Evolutionary conservation across 495 filamentous ascomycete genomes (phyloP), one percentile per base, ranked within the genome.

Genomic region (Penicillium arizonense): DNA sequence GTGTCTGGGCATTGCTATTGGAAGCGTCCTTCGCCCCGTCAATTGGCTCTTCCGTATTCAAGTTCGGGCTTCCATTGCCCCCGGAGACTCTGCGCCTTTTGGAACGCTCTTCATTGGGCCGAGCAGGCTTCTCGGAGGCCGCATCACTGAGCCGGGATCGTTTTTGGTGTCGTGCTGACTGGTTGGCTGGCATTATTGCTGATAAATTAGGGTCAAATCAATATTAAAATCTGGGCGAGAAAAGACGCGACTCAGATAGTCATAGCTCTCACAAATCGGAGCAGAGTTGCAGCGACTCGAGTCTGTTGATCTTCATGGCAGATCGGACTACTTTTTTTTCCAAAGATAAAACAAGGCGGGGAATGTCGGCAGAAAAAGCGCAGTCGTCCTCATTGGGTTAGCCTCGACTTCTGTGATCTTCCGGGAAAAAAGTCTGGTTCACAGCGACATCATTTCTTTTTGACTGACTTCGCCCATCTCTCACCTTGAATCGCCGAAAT

Each of bases 401-500:
- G 45, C 50, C 37, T 44, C 14, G 14, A 21, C 44, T 50, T 18
- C 55, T 56, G 48, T 35, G 40, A 46, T 50, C 50, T 47, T 56
- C 52, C 50, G 53, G 47, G 61, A 62, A 64, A 60, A 50, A 52
- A 45, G 54, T 46, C 39, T 57, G 55, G 61, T 57, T 60, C 55
- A 41, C 18, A 41, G 30, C 33, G 51, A 47, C 37, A 44, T 47
- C 18, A 48, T 53, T 53, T 50, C 8, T 51, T 16, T 47, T 53
- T 58, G 49, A 53, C 50, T 53, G 55, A 46, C 35, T 20, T 35
- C 50, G 53, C 65, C 34, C 49, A 43, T 32, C 57, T 41, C 40
- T 67, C 60, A 21, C 57, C 4, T 42, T 35, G 13, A 36, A 42
- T 26, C 21, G 18, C 36, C 74, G 83, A 71, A 43, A 98, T 98